Percentiles rank a stretch among this genome's conserved stretches.
Evolutionary conservation across 805 yeast species (phyloP).

Genomic region (Candida schatavii): DNA sequence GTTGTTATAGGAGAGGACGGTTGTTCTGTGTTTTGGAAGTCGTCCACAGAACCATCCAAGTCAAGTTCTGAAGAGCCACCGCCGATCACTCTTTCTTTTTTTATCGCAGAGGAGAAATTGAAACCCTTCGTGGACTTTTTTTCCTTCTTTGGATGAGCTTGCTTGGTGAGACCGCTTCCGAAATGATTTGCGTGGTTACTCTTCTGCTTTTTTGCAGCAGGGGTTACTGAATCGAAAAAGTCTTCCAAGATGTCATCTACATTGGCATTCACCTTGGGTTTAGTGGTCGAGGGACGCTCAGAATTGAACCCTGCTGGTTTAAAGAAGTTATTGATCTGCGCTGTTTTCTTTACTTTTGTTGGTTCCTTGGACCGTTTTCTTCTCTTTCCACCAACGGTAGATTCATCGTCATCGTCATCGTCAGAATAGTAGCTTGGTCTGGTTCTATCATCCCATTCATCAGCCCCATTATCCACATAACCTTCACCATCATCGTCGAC

Average conservation of each 20-base stretch:
- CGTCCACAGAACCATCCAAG: not conserved
- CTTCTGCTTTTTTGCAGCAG: constrained; percentile 14
- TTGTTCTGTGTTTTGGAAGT: constrained; percentile 9
- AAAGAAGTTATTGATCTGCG: constrained; percentile 53
- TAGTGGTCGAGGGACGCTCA: constrained; percentile 19
- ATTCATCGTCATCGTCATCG: constrained; percentile 44
- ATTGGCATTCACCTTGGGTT: constrained; percentile 46
- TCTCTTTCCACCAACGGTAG: constrained; percentile 15
- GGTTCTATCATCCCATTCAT: constrained; percentile 72
- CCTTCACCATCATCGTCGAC: constrained; percentile 94
- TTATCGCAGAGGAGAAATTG: constrained; percentile 24
- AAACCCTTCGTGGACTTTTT: constrained; percentile 18
- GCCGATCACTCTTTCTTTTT: constrained; percentile 15
- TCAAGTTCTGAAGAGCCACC: constrained; percentile 2
- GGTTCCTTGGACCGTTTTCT: constrained; percentile 31
- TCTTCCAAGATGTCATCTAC: constrained; percentile 69
- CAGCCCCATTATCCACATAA: constrained; percentile 88
- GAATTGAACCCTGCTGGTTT: constrained; percentile 30
- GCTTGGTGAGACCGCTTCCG: constrained; percentile 13
- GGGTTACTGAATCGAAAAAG: constrained; percentile 26
- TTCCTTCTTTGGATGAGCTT: constrained; percentile 1
- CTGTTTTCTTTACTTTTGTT: constrained; percentile 39
- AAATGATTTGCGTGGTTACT: constrained; percentile 11
- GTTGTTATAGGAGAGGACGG: constrained; percentile 39
- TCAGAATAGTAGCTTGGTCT: constrained; percentile 55